Conservation (phyloP, 116 monocot species). For the Thalassia testudinum region DNA sequence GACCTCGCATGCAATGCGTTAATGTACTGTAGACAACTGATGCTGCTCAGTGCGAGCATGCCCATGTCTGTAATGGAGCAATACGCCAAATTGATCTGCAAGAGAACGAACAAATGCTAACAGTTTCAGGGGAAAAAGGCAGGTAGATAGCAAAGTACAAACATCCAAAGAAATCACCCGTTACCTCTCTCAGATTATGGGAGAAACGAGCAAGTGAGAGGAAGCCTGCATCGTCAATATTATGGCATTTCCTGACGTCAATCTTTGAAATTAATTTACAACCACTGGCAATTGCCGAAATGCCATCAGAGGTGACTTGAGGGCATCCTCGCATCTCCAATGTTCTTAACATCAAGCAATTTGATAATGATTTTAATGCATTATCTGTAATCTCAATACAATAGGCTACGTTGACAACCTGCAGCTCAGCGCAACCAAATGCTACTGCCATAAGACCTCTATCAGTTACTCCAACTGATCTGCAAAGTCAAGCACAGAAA, state of each 20-base stretch:
- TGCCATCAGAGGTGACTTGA: slow-evolving; percentile 34
- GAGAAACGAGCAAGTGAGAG: slow-evolving; percentile 44
- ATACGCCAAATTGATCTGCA: slow-evolving; percentile 72
- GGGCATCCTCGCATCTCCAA: slow-evolving; percentile 70
- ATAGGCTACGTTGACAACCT: slow-evolving; percentile 59
- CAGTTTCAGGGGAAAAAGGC: neutral
- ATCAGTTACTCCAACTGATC: slow-evolving; percentile 48
- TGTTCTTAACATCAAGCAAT: slow-evolving; percentile 43
- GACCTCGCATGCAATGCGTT: slow-evolving; percentile 18
- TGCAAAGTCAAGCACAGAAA: slow-evolving; percentile 6
- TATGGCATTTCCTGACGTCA: slow-evolving; percentile 62
- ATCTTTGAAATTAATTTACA: slow-evolving; percentile 46
- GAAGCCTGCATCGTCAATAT: slow-evolving; percentile 55
- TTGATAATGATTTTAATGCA: slow-evolving; percentile 42
- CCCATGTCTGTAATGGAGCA: slow-evolving; percentile 69
- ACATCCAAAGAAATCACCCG: slow-evolving; percentile 11
- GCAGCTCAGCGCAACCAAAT: slow-evolving; percentile 34
- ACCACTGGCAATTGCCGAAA: slow-evolving; percentile 37
- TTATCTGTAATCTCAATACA: slow-evolving; percentile 49
- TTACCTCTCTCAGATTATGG: slow-evolving; percentile 56
- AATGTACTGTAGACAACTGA: slow-evolving; percentile 49
- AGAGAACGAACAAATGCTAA: neutral
- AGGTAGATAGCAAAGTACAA: neutral
- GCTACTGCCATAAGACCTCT: slow-evolving; percentile 44
- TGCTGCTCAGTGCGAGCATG: slow-evolving; percentile 45